Percentiles rank a stretch among this genome's conserved stretches.
These are phyloP conservation scores for Trypanosoma mega DNA, from an alignment of 208 protist species.

Conservation along the genomic window DNA sequence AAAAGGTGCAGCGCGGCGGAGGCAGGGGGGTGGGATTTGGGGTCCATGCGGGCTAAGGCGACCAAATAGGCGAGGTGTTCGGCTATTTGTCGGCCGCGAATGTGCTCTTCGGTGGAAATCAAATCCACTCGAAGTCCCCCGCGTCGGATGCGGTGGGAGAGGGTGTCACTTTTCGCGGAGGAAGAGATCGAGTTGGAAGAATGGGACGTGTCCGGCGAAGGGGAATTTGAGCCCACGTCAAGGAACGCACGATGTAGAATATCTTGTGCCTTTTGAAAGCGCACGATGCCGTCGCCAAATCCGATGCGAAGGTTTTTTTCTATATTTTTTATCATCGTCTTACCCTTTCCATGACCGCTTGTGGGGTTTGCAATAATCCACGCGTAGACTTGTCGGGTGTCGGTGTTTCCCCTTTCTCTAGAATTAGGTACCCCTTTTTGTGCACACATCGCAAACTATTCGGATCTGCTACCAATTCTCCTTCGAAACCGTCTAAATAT, in stretches of 20 bases:
- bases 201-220: no score
- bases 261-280: conserved; percentile 7
- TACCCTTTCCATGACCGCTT: conserved; percentile 47
- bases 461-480: no score
- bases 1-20: conserved; percentile 36
- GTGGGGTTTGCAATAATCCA: conserved; percentile 67
- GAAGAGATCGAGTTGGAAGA: no score
- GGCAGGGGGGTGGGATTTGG: neutral
- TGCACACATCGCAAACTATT: no score
- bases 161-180: no score
- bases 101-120: conserved; percentile 16
- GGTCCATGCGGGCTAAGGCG: conserved; percentile 5
- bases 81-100: conserved; percentile 14
- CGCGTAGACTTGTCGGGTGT: no score
- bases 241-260: no score
- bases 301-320: conserved; percentile 15
- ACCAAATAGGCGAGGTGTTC: conserved; percentile 18
- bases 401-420: no score
- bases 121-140: conserved; percentile 17
- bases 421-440: no score
- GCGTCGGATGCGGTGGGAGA: no score
- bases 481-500: no score
- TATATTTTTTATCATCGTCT: conserved; percentile 3
- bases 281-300: conserved; percentile 5
- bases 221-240: neutral